Base-by-base conservation (phyloP, 768 basidiomycete species). In the Suillus weaverae region DNA sequence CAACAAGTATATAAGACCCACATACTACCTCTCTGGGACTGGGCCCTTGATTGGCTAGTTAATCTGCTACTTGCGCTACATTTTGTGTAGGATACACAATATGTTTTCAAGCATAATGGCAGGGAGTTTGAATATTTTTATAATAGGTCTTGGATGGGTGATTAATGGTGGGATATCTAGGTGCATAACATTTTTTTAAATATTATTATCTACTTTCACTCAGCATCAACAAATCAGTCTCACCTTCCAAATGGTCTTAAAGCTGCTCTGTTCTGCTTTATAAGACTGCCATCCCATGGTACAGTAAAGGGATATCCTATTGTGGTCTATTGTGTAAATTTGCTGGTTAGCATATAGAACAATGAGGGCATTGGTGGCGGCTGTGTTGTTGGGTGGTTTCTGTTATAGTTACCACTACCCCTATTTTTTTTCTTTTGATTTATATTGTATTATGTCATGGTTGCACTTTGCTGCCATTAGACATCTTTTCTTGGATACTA, bases 111-210 rank as follows among this genome's bases (percentile, higher is more conserved):
- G 26, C 76, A 70, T 61, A 67, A 77, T 62, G 72, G 72, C 0
- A 50, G 55, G 5, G 3, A 41, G 2, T 80, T 72, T 60, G 68
- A 72, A 13, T 69, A 69, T 0, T 74, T 79, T 50, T 53, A 72
- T 26, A 55, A 77, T 54, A 77, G 81, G 57, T 78, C 79, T 2
- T 79, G 79, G 74, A 78, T 75, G 5, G 80, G 72, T 1, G 59
- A 79, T 43, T 10, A 44, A 9, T 79, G 70, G 57, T 81, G 80
- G 79, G 68, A 78, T 4, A 65, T 76, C 9, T 77, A 81, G 70
- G 81, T 79, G 65, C 35, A 64, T 66, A 26, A 26, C 26, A 26
- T 26, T 26, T 26, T 1, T 26, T 26, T 26, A 26, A 26, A n/a
- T n/a, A n/a, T n/a, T n/a, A n/a, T 26, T 26, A 26, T 26, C 26